A percentile compares a stretch with the other conserved stretches of the same genome.
phyloP scores from a whole-genome alignment of 345 rosid species.

The Dovyalis caffra region DNA sequence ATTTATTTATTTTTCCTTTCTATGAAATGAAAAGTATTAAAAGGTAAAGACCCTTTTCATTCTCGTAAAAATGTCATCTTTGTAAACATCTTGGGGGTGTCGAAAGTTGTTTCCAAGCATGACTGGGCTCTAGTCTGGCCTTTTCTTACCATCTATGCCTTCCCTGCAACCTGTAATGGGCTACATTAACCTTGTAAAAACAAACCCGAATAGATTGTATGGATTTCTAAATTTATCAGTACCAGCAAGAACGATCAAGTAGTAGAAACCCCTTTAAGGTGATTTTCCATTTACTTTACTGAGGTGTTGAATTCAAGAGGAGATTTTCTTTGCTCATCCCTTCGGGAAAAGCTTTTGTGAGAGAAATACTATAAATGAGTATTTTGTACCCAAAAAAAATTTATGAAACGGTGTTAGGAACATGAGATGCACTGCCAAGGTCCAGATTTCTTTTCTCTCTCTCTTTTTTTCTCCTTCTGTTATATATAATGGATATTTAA shows the following conservation, averaged over 20 bases:
- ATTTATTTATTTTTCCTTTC: no score
- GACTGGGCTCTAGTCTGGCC: neutral
- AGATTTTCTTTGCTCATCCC: neutral
- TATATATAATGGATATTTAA: no score
- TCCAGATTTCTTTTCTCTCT: no score
- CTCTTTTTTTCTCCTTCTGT: no score
- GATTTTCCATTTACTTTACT: neutral
- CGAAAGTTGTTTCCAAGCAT: neutral
- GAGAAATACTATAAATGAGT: neutral
- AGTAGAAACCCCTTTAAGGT: neutral
- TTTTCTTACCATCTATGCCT: neutral
- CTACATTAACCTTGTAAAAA: neutral
- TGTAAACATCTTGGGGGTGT: neutral
- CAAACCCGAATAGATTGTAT: neutral
- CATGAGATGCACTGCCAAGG: no score
- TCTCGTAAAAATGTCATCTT: neutral
- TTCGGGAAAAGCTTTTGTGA: neutral
- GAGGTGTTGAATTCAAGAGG: neutral
- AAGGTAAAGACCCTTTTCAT: neutral
- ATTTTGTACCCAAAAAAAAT: no score
- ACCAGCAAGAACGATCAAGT: neutral
- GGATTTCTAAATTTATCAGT: neutral
- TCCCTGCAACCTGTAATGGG: neutral
- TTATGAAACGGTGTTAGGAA: no score
- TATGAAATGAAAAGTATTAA: no score